Evolutionary conservation across 257 asterid genomes (phyloP).

Genomic region (Primulina tabacum): DNA sequence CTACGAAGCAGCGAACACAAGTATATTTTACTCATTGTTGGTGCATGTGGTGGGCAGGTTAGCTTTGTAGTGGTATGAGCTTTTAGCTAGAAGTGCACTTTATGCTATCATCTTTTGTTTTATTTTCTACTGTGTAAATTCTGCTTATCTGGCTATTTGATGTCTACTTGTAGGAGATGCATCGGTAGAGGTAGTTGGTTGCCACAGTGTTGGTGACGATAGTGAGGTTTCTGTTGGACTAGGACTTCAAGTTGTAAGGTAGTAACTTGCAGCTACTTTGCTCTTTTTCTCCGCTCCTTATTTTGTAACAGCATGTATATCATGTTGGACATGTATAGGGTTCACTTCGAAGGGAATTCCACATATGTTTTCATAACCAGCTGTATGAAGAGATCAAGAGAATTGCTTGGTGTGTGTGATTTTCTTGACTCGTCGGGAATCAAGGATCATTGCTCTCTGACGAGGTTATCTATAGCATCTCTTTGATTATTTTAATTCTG

Average conservation of each 20-base stretch:
- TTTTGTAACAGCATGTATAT: slow-evolving; percentile 23
- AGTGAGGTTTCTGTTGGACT: slow-evolving; percentile 41
- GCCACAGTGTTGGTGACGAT: slow-evolving; percentile 32
- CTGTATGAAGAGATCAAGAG: slow-evolving; percentile 34
- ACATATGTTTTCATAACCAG: slow-evolving; percentile 42
- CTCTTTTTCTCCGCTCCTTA: slow-evolving; percentile 4
- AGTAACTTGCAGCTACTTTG: slow-evolving; percentile 18
- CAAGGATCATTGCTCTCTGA: slow-evolving; percentile 27
- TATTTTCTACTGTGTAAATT: no score
- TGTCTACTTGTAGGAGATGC: slow-evolving; percentile 33
- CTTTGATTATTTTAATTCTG: slow-evolving; percentile 6
- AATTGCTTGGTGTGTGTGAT: slow-evolving; percentile 34
- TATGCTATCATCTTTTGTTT: no score
- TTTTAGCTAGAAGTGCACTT: no score
- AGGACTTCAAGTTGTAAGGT: slow-evolving; percentile 51
- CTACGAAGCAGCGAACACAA: no score
- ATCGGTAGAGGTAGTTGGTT: slow-evolving; percentile 33
- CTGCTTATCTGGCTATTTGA: not conserved
- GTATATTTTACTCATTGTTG: no score
- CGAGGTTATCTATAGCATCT: slow-evolving; percentile 37
- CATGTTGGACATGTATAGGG: slow-evolving; percentile 27
- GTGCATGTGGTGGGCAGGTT: no score
- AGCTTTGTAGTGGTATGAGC: no score
- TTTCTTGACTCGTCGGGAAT: slow-evolving; percentile 29
- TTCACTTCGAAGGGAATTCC: slow-evolving; percentile 34